Conservation (phyloP, 2,329 filamentous ascomycete species). For the Knufia fluminis region DNA sequence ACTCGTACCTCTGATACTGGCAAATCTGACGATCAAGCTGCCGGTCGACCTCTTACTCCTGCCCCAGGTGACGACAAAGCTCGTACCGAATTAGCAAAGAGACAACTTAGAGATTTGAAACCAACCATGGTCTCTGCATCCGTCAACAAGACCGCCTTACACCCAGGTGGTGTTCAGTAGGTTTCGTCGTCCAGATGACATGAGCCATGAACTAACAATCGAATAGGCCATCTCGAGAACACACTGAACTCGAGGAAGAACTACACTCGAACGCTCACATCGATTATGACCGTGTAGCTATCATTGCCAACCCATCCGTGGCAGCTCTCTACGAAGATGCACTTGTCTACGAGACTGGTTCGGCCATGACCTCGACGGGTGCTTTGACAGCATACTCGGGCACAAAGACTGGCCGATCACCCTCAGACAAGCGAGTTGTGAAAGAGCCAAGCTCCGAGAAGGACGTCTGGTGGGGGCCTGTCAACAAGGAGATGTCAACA, state of each 20-base stretch:
- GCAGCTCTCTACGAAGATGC: slow-evolving; percentile 98
- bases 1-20: neutral
- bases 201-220: slow-evolving; percentile 12
- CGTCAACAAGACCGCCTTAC: slow-evolving; percentile 86
- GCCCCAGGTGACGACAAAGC: slow-evolving; percentile 19
- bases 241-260: slow-evolving; percentile 96
- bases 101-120: slow-evolving; percentile 16
- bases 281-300: slow-evolving; percentile 96
- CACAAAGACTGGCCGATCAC: slow-evolving; percentile 94
- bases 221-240: slow-evolving; percentile 66
- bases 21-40: neutral
- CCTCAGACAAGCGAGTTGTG: slow-evolving; percentile 94
- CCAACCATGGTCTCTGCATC: slow-evolving; percentile 41
- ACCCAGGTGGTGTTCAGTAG: slow-evolving; percentile 83
- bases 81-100: slow-evolving; percentile 21
- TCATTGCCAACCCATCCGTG: slow-evolving; percentile 92
- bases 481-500: slow-evolving; percentile 97
- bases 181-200: slow-evolving; percentile 31
- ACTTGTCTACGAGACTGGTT: slow-evolving; percentile 88
- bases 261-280: slow-evolving; percentile 97
- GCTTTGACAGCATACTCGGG: slow-evolving; percentile 96
- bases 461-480: slow-evolving; percentile 96
- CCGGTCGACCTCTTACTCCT: slow-evolving; percentile 19
- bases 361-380: slow-evolving; percentile 91
- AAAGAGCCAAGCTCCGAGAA: slow-evolving; percentile 82